Percentiles rank a stretch among this genome's conserved stretches.
Evolutionary conservation across 805 yeast species (phyloP).

Genomic region (Tetrapisispora taiwanensis): DNA sequence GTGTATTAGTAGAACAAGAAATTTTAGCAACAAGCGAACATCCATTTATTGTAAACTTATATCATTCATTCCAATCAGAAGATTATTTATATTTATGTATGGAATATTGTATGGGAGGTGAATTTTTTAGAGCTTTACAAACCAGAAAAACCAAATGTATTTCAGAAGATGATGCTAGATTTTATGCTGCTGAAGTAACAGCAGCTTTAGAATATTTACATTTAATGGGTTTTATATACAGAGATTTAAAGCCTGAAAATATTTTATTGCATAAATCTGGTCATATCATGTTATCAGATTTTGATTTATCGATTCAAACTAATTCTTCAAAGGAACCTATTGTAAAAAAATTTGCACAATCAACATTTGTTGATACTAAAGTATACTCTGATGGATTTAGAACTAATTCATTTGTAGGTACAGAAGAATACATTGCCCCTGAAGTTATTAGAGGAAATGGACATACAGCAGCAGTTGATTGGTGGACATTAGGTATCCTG

Average conservation of each 20-base stretch:
- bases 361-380: slow-evolving; percentile 65
- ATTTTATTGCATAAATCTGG: slow-evolving; percentile 92
- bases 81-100: slow-evolving; percentile 87
- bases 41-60: slow-evolving; percentile 92
- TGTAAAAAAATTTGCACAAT: slow-evolving; percentile 21
- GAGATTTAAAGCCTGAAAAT: slow-evolving; percentile 95
- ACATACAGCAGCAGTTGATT: slow-evolving; percentile 95
- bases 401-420: slow-evolving; percentile 96
- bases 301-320: slow-evolving; percentile 87
- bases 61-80: slow-evolving; percentile 93
- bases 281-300: slow-evolving; percentile 94
- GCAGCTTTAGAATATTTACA: slow-evolving; percentile 95
- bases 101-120: slow-evolving; percentile 99
- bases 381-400: slow-evolving; percentile 93
- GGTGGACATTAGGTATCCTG: slow-evolving; percentile 98
- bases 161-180: slow-evolving; percentile 77
- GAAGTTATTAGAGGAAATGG: slow-evolving; percentile 96
- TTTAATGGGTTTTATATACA: slow-evolving; percentile 91
- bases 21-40: slow-evolving; percentile 91
- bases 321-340: slow-evolving; percentile 64
- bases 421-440: slow-evolving; percentile 98
- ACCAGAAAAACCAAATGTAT: slow-evolving; percentile 81
- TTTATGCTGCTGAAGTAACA: slow-evolving; percentile 93
- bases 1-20: slow-evolving; percentile 95
- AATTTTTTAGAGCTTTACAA: slow-evolving; percentile 91